Evolutionary conservation across 352 stramenopile genomes (phyloP), one percentile per base, ranked within the genome.

Genomic region (Thalassiosira mediterranea): DNA sequence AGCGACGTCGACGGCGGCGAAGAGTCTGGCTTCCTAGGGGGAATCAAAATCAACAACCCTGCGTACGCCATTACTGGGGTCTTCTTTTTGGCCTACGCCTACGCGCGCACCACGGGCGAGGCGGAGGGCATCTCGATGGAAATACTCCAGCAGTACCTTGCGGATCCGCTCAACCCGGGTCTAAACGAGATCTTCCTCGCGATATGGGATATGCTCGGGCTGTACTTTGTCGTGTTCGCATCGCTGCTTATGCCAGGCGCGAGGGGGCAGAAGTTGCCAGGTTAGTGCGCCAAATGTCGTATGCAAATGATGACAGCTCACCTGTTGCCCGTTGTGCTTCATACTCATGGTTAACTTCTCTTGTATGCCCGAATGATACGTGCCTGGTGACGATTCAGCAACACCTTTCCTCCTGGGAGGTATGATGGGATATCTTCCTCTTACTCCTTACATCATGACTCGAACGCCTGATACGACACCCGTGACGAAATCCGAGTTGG

Each of bases 201-300:
- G 15, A 57, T 89, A 17, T 91, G 88, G 52, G 89, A 91, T 57
- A 26, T 80, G 4, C 69, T 91, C 10, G 79, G 73, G 10, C 37
- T 87, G 3, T 79, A 85, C 28, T 75, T 78, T 17, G 34, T 86
- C 15, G 72, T 83, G n/a, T 49, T 89, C 5, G 74, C 84, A 10
- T 81, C 72, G 40, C 37, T 89, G 15, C 51, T 83, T 2, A 68
- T 86, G 52, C 84, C 84, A 15, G 64, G 60, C 15, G 65, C 72
- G 11, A 69, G 70, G 32, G 52, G 28, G 29, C 72, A 81, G 51
- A 81, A 64, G 26, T 52, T 83, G 21, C 72, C 74, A n/a, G n/a
- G n/a, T n/a, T n/a, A n/a, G n/a, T n/a, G n/a, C n/a, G n/a, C n/a
- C n/a, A n/a, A 28, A 53, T 60, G 10, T 67, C 69, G 37, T 64